Conservation (phyloP, 1,139 yeast species). For the Candida sp. region DNA sequence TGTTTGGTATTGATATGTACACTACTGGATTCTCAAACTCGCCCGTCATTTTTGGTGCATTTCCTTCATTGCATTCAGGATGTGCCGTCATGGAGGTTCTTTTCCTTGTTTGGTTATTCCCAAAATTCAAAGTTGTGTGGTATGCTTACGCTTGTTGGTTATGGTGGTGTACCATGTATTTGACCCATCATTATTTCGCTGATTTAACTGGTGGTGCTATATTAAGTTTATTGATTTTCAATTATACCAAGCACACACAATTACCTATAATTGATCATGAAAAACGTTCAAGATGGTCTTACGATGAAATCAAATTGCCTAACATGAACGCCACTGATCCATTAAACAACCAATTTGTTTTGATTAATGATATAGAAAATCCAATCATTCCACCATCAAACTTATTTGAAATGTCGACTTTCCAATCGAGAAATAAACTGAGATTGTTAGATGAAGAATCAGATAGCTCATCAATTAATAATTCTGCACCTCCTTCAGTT, state of each 20-base stretch:
- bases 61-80: slow-evolving; percentile 94
- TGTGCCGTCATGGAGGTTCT: slow-evolving; percentile 92
- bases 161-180: slow-evolving; percentile 99
- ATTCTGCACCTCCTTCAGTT: slow-evolving; percentile 40
- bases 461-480: slow-evolving; percentile 28
- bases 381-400: slow-evolving; percentile 8
- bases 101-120: slow-evolving; percentile 80
- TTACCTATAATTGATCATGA: slow-evolving; percentile 66
- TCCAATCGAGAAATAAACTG: slow-evolving; percentile 7
- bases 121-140: slow-evolving; percentile 60
- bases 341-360: slow-evolving; percentile 16
- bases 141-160: slow-evolving; percentile 81
- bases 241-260: slow-evolving; percentile 67
- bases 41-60: slow-evolving; percentile 96
- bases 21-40: slow-evolving; percentile 84
- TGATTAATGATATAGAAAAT: slow-evolving; percentile 9
- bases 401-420: slow-evolving; percentile 24
- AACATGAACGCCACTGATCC: slow-evolving; percentile 32
- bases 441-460: slow-evolving; percentile 19
- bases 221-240: slow-evolving; percentile 67
- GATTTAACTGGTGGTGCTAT: slow-evolving; percentile 91
- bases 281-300: slow-evolving; percentile 85
- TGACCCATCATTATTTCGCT: slow-evolving; percentile 92
- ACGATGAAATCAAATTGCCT: slow-evolving; percentile 33
- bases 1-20: slow-evolving; percentile 81